Evolutionary conservation across 192 early-diverging fungal genomes (phyloP), one percentile per base, ranked within the genome.

Genomic region (Cetraspora pellucida): DNA sequence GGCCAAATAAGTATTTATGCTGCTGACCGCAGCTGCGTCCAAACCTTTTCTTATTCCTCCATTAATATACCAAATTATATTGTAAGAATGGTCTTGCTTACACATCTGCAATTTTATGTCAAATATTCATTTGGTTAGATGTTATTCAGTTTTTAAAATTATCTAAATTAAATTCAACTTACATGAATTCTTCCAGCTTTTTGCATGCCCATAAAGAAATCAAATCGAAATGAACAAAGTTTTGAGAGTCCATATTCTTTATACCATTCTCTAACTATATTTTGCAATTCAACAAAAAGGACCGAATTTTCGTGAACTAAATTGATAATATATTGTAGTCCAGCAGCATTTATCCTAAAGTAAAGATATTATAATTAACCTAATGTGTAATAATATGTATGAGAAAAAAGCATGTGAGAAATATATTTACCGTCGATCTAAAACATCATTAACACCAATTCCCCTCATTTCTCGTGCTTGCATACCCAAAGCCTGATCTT

Each of bases 171-270:
- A 49, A 0, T 23, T 58, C 9, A 37, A 31, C 59, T 46, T 75
- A 75, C 73, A 23, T 58, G 44, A 28, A 75, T 75, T 31, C 52
- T 30, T 10, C 44, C 59, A 6, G 73, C 73, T 16, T 60, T 63
- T 43, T 75, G 73, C 73, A 75, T 75, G 25, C 49, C 73, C 73
- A 75, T 75, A 23, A 75, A 75, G 17, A 75, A 75, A 63, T 75
- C 73, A 30, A 63, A 61, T 2, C 73, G 58, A 46, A 63, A 75
- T 10, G 73, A 75, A 63, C 73, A 75, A 19, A 75, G 60, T 28
- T 30, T 63, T 49, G 73, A 19, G 52, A 54, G 55, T 3, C 73
- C 73, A 27, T 43, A 63, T 7, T 63, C 37, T 23, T 25, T 30
- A 75, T 45, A 75, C 54, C 50, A 49, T 49, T 63, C 59, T 47